These are phyloP conservation scores for Blastomyces emzantsi DNA, from an alignment of 2,329 filamentous ascomycete species.

Conservation along the genomic window DNA sequence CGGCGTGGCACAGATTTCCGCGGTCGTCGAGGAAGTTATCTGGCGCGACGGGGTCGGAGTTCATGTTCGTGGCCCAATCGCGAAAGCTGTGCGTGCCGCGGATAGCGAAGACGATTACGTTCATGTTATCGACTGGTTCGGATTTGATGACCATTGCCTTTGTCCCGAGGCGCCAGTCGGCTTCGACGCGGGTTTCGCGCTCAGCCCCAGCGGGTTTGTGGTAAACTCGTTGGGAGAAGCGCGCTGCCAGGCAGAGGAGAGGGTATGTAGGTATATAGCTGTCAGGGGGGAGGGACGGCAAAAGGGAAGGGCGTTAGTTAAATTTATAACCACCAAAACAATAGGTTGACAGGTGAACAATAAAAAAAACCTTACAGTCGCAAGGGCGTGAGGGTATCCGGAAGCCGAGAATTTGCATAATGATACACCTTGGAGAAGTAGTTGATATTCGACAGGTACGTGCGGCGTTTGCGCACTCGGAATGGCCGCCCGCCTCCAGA, in stretches of 20 bases:
- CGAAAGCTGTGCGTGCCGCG: slow-evolving; percentile 70
- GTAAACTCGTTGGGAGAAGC: slow-evolving; percentile 69
- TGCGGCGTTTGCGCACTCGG: slow-evolving; percentile 32
- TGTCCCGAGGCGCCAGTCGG: slow-evolving; percentile 63
- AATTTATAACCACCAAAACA: background rate
- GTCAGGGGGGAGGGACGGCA: background rate
- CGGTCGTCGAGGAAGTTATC: slow-evolving; percentile 65
- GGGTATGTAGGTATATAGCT: slow-evolving; percentile 68
- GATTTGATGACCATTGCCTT: slow-evolving; percentile 83
- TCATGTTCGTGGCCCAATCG: slow-evolving; percentile 80
- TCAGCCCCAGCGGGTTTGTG: slow-evolving; percentile 54
- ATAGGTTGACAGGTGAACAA: background rate
- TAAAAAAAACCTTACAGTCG: slow-evolving; percentile 46
- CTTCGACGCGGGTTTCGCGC: slow-evolving; percentile 58
- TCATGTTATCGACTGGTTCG: slow-evolving; percentile 65
- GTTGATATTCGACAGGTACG: slow-evolving; percentile 40
- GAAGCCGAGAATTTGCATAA: slow-evolving; percentile 69
- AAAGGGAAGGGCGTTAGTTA: slow-evolving; percentile 8
- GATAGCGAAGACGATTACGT: slow-evolving; percentile 75
- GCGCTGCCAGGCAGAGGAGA: slow-evolving; percentile 67
- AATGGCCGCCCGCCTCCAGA: slow-evolving; percentile 24
- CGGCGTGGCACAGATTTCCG: slow-evolving; percentile 69
- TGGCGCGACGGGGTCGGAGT: slow-evolving; percentile 57
- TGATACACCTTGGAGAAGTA: slow-evolving; percentile 69
- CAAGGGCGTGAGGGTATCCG: slow-evolving; percentile 57